A percentile compares a stretch with the other conserved stretches of the same genome.
These are phyloP conservation scores for Kwoniella sp. DNA, from an alignment of 768 basidiomycete genomes.

Conservation along the genomic window DNA sequence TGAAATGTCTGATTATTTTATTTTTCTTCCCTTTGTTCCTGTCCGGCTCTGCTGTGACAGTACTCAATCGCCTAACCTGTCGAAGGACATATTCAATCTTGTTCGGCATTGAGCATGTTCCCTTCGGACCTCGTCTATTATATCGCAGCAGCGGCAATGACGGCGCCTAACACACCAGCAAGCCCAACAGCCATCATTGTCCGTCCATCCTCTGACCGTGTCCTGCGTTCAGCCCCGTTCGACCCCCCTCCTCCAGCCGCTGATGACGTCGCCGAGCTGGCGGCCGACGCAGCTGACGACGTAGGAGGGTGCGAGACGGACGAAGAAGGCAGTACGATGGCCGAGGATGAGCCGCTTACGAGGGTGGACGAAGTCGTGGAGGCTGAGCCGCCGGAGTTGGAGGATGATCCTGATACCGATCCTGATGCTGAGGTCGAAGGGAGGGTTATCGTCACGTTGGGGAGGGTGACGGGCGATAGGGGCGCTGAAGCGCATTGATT, in stretches of 20 bases:
- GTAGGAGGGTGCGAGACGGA: conserved; percentile 8
- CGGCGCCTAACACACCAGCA: conserved; percentile 16
- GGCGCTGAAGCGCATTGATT: conserved; percentile 20
- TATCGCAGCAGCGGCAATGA: conserved; percentile 18
- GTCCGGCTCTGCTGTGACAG: no score
- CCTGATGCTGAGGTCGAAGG: conserved; percentile 6
- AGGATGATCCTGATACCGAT: background rate
- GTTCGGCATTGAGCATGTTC: no score
- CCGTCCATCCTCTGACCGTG: conserved; percentile 1
- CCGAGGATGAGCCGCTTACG: background rate
- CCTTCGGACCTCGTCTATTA: background rate
- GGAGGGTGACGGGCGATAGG: conserved; percentile 11
- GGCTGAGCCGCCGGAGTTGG: conserved; percentile 4
- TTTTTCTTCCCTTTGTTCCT: no score
- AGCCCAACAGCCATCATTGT: conserved; percentile 16
- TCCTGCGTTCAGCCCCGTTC: background rate
- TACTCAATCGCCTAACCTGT: no score
- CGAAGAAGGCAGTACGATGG: conserved; percentile 8
- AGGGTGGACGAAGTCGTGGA: background rate
- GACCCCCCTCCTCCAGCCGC: conserved; percentile 1
- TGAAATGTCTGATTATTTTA: no score
- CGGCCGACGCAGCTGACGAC: conserved; percentile 1
- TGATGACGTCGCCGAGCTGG: conserved; percentile 5
- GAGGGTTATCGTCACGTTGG: conserved; percentile 22
- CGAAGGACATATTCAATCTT: no score